These are phyloP conservation scores for Phalaenopsis equestris DNA, from an alignment of 106 monocot species.

Conservation along the genomic window DNA sequence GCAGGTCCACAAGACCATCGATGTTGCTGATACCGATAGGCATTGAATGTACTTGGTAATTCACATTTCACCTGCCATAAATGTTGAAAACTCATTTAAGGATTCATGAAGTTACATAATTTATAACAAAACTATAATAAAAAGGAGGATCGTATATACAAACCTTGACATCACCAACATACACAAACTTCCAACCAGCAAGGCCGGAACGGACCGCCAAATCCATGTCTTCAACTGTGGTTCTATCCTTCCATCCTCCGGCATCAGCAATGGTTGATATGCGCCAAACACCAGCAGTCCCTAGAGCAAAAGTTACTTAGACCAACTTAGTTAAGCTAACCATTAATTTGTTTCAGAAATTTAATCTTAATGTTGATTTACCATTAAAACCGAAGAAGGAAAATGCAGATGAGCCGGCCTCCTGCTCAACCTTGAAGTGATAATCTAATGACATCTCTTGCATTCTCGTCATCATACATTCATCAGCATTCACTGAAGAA, in stretches of 20 bases:
- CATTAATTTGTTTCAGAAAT: neutral
- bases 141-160: neutral
- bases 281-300: constrained; percentile 30
- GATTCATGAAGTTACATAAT: neutral
- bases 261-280: constrained; percentile 23
- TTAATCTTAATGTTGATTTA: neutral
- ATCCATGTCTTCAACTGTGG: constrained; percentile 32
- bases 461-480: constrained; percentile 27
- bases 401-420: constrained; percentile 30
- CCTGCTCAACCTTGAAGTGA: constrained; percentile 32
- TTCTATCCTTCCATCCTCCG: constrained; percentile 35
- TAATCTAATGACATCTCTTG: constrained; percentile 37
- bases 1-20: constrained; percentile 46
- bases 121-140: neutral
- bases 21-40: constrained; percentile 39
- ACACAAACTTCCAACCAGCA: constrained; percentile 25
- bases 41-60: constrained; percentile 41
- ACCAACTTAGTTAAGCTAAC: neutral
- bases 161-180: constrained; percentile 26
- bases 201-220: constrained; percentile 25
- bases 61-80: constrained; percentile 27
- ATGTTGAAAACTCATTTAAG: neutral
- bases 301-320: neutral
- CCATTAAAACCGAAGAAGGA: constrained; percentile 36
- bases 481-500: constrained; percentile 27